These are phyloP conservation scores for Exophiala bonariae DNA, from an alignment of 2,329 filamentous ascomycete genomes.

Conservation along the genomic window DNA sequence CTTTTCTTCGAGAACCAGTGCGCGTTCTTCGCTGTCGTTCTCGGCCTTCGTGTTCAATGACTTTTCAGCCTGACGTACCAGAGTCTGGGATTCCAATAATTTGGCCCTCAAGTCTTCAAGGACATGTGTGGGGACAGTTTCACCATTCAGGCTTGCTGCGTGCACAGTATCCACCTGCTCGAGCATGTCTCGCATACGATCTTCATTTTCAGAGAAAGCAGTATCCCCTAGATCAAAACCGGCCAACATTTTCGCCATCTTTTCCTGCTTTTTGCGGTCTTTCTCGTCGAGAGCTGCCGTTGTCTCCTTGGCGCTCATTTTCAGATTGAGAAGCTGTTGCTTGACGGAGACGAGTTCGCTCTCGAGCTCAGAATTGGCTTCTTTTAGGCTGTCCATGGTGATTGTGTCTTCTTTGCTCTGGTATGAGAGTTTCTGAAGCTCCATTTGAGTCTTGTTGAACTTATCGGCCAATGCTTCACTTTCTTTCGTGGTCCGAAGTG, in stretches of 20 bases:
- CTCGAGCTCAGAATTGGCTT: conserved; percentile 91
- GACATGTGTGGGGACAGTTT: conserved; percentile 78
- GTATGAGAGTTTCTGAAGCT: conserved; percentile 90
- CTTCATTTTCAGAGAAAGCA: conserved; percentile 90
- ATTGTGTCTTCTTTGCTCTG: conserved; percentile 96
- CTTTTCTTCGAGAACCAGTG: conserved; percentile 74
- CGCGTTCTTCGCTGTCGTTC: conserved; percentile 63
- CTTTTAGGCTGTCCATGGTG: conserved; percentile 96
- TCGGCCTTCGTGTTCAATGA: conserved; percentile 71
- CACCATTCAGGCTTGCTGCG: conserved; percentile 73
- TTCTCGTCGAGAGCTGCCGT: conserved; percentile 90
- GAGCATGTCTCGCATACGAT: conserved; percentile 78
- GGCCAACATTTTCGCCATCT: conserved; percentile 99
- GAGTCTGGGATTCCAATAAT: conserved; percentile 85
- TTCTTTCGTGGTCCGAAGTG: conserved; percentile 78
- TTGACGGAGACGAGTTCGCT: conserved; percentile 91
- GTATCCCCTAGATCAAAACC: conserved; percentile 93
- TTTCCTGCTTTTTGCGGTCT: conserved; percentile 97
- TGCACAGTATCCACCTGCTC: conserved; percentile 77
- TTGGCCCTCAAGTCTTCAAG: conserved; percentile 73
- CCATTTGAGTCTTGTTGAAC: conserved; percentile 93
- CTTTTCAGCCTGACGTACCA: conserved; percentile 88
- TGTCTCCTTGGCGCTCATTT: conserved; percentile 94
- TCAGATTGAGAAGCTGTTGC: conserved; percentile 86
- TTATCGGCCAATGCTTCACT: conserved; percentile 85